These are phyloP conservation scores for Pholiota microspora DNA, from an alignment of 768 basidiomycete genomes.

Conservation along the genomic window DNA sequence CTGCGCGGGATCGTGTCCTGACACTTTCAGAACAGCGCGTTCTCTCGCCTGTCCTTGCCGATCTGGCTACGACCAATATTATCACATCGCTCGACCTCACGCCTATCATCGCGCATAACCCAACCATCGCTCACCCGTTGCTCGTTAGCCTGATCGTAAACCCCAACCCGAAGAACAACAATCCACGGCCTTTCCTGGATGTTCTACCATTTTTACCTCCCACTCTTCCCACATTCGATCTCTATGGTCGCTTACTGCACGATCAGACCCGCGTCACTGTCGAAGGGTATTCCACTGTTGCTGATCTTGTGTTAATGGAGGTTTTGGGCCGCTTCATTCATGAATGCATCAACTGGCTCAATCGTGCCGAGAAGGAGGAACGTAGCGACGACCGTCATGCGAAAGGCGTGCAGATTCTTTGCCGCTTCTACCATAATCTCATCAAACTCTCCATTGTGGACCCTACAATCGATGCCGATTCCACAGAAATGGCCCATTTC, in stretches of 20 bases:
- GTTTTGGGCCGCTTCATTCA: constrained; percentile 72
- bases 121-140: constrained; percentile 67
- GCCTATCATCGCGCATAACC: constrained; percentile 64
- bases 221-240: constrained; percentile 69
- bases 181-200: constrained; percentile 55
- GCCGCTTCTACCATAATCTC: constrained; percentile 72
- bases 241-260: constrained; percentile 65
- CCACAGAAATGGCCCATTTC: constrained; percentile 78
- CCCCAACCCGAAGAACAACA: constrained; percentile 33
- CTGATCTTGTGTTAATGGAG: constrained; percentile 61
- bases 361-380: constrained; percentile 67
- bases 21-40: constrained; percentile 72
- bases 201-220: constrained; percentile 67
- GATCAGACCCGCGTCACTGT: constrained; percentile 53
- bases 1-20: constrained; percentile 69
- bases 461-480: constrained; percentile 60
- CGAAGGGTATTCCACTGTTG: constrained; percentile 51
- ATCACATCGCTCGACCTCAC: constrained; percentile 69
- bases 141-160: constrained; percentile 55
- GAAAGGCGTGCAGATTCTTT: constrained; percentile 71
- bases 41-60: constrained; percentile 49
- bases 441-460: constrained; percentile 68
- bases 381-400: constrained; percentile 71
- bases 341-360: constrained; percentile 67
- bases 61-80: constrained; percentile 45